Base-by-base conservation (phyloP, 2,329 filamentous ascomycete species). In the Trichoderma breve region DNA sequence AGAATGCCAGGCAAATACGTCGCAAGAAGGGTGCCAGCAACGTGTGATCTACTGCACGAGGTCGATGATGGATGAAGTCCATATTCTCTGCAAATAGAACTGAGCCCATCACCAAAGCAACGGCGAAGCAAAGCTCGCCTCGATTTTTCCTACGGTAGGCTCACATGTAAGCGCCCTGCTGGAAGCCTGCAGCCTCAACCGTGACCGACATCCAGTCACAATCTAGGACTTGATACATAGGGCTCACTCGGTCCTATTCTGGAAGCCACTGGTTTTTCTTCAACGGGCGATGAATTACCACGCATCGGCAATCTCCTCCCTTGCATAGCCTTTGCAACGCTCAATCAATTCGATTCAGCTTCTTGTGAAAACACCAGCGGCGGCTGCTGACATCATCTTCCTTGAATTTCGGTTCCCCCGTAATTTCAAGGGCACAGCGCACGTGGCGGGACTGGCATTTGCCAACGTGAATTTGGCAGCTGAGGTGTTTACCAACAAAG, bases 391-490 rank as follows among this genome's bases (percentile, higher is more conserved):
- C 65, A 24, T 51, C 36, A 26, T 34, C 65, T 32, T 68, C 55
- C 34, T 30, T 32, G 32, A 30, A 68, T 60, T 32, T 68, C 53
- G 53, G 65, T n/a, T 61, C 36, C 36, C 65, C 55, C 65, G 65
- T 60, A 18, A 30, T 32, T 34, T 51, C 65, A 51, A 47, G 55
- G n/a, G 24, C 24, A 8, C 30, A 34, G 21, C 32, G 55, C 65
- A 69, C 65, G 65, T 69, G 65, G 65, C 34, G 11, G 1, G 36
- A 47, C 64, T 58, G 51, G 64, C 64, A 57, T 55, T n/a, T 66
- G 63, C 21, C 32, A 28, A 55, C 21, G 12, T 36, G 34, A 36
- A 15, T 15, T 39, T 28, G 18, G 51, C 43, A 51, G 43, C 47
- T 53, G 43, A 51, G 8, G n/a, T 21, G 43, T 51, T 51, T n/a